Conservation (phyloP, 2,329 filamentous ascomycete species). For the Zasmidium angulare region DNA sequence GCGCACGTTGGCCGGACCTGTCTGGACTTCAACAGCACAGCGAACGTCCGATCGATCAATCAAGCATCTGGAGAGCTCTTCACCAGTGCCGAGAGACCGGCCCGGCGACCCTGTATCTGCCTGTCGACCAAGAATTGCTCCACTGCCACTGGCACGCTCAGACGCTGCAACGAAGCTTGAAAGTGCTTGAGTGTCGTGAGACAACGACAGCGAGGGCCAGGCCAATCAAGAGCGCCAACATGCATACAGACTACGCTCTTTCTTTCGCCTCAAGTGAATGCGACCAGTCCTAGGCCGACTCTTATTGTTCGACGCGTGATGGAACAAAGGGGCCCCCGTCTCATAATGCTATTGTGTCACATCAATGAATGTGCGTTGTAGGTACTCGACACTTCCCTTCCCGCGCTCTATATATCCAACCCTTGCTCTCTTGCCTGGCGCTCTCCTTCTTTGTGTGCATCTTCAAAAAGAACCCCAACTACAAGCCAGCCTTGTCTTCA, state of each 20-base stretch:
- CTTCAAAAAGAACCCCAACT: neutral
- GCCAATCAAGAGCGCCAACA: constrained; percentile 4
- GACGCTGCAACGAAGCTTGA: constrained; percentile 12
- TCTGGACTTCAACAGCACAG: no score
- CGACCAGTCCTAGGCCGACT: constrained; percentile 4
- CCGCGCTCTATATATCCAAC: constrained; percentile 11
- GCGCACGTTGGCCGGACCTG: no score
- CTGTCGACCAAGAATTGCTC: no score
- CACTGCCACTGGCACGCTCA: neutral
- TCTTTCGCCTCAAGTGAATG: constrained; percentile 9
- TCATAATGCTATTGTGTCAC: constrained; percentile 15
- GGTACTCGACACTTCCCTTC: constrained; percentile 9
- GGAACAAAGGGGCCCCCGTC: constrained; percentile 10
- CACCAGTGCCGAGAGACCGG: no score
- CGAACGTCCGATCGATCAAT: no score
- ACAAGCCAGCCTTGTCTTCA: neutral
- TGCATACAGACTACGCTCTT: neutral
- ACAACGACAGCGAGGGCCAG: constrained; percentile 5
- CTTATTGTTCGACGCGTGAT: neutral
- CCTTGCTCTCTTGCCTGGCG: constrained; percentile 1
- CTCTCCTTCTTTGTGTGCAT: constrained; percentile 6
- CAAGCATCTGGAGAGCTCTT: no score
- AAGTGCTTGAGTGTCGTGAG: constrained; percentile 11
- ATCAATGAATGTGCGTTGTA: constrained; percentile 16
- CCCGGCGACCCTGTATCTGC: neutral